Percentiles rank a stretch among this genome's conserved stretches.
phyloP scores from a whole-genome alignment of 495 filamentous ascomycete genomes.

The Chaetomium tenue region DNA sequence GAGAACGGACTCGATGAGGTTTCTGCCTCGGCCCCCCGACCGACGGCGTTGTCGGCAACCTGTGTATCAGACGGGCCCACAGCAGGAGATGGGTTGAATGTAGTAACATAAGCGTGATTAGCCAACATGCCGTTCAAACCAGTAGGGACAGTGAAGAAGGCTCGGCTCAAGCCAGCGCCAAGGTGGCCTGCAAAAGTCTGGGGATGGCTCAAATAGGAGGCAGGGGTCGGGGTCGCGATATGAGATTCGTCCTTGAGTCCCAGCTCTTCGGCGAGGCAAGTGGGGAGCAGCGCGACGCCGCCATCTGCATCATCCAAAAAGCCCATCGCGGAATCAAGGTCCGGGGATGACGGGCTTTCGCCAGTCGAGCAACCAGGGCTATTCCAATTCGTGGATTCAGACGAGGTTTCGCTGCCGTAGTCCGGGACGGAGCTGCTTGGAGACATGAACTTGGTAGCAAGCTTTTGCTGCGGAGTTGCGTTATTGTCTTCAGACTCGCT shows the following conservation, averaged over 20 bases:
- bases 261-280: constrained; percentile 4
- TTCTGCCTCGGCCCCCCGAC: not conserved
- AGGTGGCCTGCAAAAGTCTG: constrained; percentile 4
- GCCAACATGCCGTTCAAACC: not conserved
- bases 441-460: not conserved
- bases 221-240: constrained; percentile 4
- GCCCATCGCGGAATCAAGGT: not conserved
- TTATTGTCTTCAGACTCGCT: not conserved
- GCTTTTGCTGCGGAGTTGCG: constrained; percentile 6
- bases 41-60: not conserved
- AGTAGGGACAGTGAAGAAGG: not conserved
- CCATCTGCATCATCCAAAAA: constrained; percentile 13
- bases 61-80: not conserved
- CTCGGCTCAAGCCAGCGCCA: constrained; percentile 17
- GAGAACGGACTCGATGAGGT: not conserved
- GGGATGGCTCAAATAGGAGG: not conserved
- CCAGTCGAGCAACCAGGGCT: constrained; percentile 17
- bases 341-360: constrained; percentile 8
- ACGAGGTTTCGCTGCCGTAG: constrained; percentile 26
- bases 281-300: constrained; percentile 14
- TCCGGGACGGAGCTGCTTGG: constrained; percentile 14
- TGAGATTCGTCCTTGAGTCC: not conserved
- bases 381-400: constrained; percentile 17
- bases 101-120: not conserved
- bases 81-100: not conserved